Evolutionary conservation across 2,329 filamentous ascomycete genomes (phyloP), one percentile per base, ranked within the genome.

Genomic region (Cytospora paraplurivora): DNA sequence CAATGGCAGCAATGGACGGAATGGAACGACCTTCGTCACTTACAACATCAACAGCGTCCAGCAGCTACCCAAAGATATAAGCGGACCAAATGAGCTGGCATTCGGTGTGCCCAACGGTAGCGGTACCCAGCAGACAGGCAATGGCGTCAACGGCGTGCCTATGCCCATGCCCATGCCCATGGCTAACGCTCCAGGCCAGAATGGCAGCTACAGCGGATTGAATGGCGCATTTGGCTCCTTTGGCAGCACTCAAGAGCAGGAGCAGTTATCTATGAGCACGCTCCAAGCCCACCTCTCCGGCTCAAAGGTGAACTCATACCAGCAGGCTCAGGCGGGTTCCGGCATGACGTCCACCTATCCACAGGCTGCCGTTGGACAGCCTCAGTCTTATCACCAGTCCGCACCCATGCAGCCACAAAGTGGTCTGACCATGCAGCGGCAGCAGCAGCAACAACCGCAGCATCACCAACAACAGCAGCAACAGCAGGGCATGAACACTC

Each of bases 201-300:
- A 32, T 19, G 13, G 15, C 8, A 52, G 33, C 38, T 13, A 35
- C 44, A 47, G 7, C 44, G 44, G 44, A 21, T 19, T 47, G 44
- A 47, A 47, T 21, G 8, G 8, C 8, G 44, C 44, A 19, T 8
- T 11, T 19, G 44, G 44, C 8, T 19, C 10, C n/a, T 44, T 8
- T 19, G 57, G 49, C 49, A 59, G 49, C 11, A 27, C 59, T 21
- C 33, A 52, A 21, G 59, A 59, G 51, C 55, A 58, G 32, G n/a
- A 19, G 44, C 44, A 47, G 41, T 33, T 55, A 38, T 61, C 63
- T n/a, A 65, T 65, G 55, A 34, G 34, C 27, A 34, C 52, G 32
- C 47, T 65, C 3, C 55, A 62, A 41, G 63, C 63, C 7, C 63
- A 65, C 27, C 51, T 52, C 34, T 58, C 41, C n/a, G 21, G 37